Base-by-base conservation (phyloP, 805 yeast species). In the Candida coquimbonensis region DNA sequence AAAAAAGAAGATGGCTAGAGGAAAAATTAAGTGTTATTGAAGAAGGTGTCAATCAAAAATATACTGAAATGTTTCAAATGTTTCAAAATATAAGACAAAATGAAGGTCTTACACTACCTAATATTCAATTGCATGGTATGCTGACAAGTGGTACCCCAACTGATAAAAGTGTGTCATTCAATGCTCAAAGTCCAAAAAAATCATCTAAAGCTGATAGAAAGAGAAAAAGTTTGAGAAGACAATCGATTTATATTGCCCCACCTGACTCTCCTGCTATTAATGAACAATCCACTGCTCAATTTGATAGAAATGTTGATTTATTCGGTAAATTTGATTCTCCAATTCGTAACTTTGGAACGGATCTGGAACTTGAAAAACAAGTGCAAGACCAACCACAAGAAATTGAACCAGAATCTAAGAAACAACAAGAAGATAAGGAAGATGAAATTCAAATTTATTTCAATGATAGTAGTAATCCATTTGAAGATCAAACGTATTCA, bases 11-110 rank as follows among this genome's bases (percentile, higher is more conserved):
- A 40, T 56, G 62, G 49, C 51, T 76, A 27, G 70, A 68, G 40
- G 64, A 62, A 16, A 66, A 67, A 38, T 51, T 77, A 16, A 55
- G 46, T 5, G 39, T 55, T 2, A 60, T 78, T 33, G 83, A 78
- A 51, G 55, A 53, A 9, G 65, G 68, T 7, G 62, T 78, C 9
- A 50, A 63, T 13, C 57, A 55, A 36, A 67, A 74, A 48, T 66
- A 78, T 47, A 69, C 68, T 24, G 80, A 74, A 31, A 68, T 78
- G 36, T 55, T 69, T 9, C 67, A 65, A 39, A 60, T 69, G 57
- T 68, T 78, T 43, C 63, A 64, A 40, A 58, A 63, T 1, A 62
- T 75, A 13, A 64, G 78, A 51, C 42, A 50, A 14, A 62, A 62
- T 26, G 78, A 75, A 53, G 73, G 73, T 1, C 52, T 75, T 11